Percentiles rank a stretch among this genome's conserved stretches.
These are phyloP conservation scores for Penstemon newberryi DNA, from an alignment of 257 asterid species.

Conservation along the genomic window DNA sequence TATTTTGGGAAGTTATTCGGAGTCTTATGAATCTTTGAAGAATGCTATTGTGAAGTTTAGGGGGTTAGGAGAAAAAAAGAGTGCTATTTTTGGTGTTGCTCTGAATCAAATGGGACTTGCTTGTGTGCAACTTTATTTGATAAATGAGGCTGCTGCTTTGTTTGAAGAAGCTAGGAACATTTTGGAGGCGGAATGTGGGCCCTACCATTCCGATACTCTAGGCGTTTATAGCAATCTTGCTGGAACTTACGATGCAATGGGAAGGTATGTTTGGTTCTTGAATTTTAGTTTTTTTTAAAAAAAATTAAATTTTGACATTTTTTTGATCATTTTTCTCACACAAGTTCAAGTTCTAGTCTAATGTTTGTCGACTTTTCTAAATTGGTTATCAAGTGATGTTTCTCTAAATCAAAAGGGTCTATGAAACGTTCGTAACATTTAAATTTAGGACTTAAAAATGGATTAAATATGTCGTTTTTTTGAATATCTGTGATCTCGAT, in stretches of 20 bases:
- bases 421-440: background rate
- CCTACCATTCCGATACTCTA: slow-evolving; percentile 54
- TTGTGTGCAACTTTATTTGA: slow-evolving; percentile 52
- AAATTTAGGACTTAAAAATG: background rate
- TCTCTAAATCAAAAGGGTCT: background rate
- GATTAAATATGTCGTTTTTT: background rate
- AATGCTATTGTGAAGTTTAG: slow-evolving; percentile 46
- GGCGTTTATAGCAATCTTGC: slow-evolving; percentile 76
- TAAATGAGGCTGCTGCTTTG: slow-evolving; percentile 60
- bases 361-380: background rate
- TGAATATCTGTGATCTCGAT: slow-evolving; percentile 1
- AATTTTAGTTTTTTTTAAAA: too few relatives aligned
- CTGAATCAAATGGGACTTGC: slow-evolving; percentile 66
- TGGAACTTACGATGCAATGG: slow-evolving; percentile 79
- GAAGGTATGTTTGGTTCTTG: slow-evolving; percentile 49
- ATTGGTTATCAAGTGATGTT: background rate
- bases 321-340: too few relatives aligned
- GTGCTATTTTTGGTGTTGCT: slow-evolving; percentile 60
- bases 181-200: slow-evolving; percentile 58
- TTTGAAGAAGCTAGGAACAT: slow-evolving; percentile 57
- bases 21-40: slow-evolving; percentile 49
- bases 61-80: slow-evolving; percentile 48
- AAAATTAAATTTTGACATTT: too few relatives aligned
- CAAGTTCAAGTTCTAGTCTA: background rate
- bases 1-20: slow-evolving; percentile 53